Conservation (phyloP, 1,284 basidiomycete genomes). For the Pisolithus thermaeus region DNA sequence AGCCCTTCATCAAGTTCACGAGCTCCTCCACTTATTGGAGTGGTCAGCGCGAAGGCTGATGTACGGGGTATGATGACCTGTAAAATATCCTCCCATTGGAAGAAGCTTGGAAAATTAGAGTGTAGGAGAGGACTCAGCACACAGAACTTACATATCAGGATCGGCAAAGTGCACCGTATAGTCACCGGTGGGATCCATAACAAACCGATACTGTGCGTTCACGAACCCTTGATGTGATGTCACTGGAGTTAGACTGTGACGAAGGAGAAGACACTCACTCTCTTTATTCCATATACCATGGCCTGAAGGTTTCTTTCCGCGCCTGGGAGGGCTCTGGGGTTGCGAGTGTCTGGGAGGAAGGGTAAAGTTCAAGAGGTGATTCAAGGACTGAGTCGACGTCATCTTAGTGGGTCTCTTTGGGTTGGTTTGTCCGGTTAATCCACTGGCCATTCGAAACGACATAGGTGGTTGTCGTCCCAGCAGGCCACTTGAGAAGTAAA, state of each 20-base stretch:
- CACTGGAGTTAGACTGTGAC: neutral
- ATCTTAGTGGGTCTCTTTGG: slow-evolving; percentile 61
- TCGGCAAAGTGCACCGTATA: slow-evolving; percentile 95
- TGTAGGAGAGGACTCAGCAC: slow-evolving; percentile 2
- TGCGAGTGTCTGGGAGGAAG: slow-evolving; percentile 71
- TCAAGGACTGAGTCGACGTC: slow-evolving; percentile 57
- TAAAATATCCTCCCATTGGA: slow-evolving; percentile 95
- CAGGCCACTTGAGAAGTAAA: neutral
- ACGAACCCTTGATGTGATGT: slow-evolving; percentile 62
- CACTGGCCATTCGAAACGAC: slow-evolving; percentile 36
- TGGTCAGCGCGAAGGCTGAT: slow-evolving; percentile 54
- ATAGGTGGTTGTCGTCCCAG: slow-evolving; percentile 6
- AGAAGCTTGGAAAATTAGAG: slow-evolving; percentile 51
- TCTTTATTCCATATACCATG: slow-evolving; percentile 80
- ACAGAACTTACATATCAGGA: slow-evolving; percentile 75
- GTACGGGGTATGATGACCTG: slow-evolving; percentile 89
- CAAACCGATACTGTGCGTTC: slow-evolving; percentile 90
- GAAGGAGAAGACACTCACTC: slow-evolving; percentile 48
- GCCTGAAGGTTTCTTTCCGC: slow-evolving; percentile 61
- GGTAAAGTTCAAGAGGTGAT: slow-evolving; percentile 81
- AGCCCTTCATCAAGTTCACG: slow-evolving; percentile 48
- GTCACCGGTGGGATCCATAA: slow-evolving; percentile 87
- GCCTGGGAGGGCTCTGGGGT: slow-evolving; percentile 55
- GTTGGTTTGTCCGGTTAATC: slow-evolving; percentile 31
- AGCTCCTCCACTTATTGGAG: slow-evolving; percentile 33